Conservation (phyloP, 768 basidiomycete genomes). For the Kwoniella dendrophila region DNA sequence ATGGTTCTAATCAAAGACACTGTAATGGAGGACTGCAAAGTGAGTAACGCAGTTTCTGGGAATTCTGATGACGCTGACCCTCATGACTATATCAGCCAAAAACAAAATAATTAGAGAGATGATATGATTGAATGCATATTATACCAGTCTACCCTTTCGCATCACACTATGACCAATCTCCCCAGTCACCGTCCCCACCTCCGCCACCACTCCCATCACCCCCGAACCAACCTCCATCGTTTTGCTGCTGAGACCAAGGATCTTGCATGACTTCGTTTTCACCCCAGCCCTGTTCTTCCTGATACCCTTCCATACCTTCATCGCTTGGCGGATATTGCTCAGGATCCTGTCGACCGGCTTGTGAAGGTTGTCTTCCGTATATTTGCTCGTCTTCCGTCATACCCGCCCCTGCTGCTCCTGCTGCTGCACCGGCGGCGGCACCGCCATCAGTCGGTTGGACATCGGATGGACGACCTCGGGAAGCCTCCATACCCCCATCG, state of each 20-base stretch:
- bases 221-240: constrained; percentile 32
- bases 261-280: constrained; percentile 47
- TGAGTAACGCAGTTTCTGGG: constrained; percentile 24
- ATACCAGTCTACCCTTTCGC: no score
- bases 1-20: constrained; percentile 53
- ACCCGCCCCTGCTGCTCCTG: constrained; percentile 30
- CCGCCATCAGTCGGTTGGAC: constrained; percentile 21
- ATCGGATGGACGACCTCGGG: constrained; percentile 15
- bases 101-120: constrained; percentile 1
- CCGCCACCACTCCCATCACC: constrained; percentile 35
- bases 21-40: constrained; percentile 55
- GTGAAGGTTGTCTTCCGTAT: constrained; percentile 36
- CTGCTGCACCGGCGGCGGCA: constrained; percentile 23
- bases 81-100: no score
- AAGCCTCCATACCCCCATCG: constrained; percentile 33
- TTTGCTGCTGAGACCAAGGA: constrained; percentile 36
- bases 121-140: constrained; percentile 11
- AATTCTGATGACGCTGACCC: no score
- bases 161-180: constrained; percentile 18
- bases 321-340: constrained; percentile 8
- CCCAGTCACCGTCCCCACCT: constrained; percentile 36
- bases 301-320: constrained; percentile 31
- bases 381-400: constrained; percentile 46
- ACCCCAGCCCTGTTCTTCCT: constrained; percentile 31
- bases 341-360: background rate